phyloP scores from a whole-genome alignment of 2,329 filamentous ascomycete species.

The Fusarium sp. region DNA sequence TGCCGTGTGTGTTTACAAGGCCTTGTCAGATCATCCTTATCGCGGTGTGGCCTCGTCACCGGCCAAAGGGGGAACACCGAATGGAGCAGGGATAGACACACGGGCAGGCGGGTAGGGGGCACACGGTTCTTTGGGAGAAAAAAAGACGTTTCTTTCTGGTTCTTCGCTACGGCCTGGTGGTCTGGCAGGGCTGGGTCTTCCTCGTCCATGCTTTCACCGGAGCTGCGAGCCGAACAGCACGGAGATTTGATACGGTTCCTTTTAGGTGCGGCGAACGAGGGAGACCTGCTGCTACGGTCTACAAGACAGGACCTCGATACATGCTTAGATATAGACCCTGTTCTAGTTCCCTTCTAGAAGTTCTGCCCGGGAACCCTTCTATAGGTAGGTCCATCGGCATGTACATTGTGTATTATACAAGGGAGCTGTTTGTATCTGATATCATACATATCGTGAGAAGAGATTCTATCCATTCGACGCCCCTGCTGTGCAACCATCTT shows the following conservation, averaged over 20 bases:
- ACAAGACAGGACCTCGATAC: background rate
- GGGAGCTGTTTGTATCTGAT: conserved; percentile 8
- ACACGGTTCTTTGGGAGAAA: conserved; percentile 6
- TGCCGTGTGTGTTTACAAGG: conserved; percentile 6
- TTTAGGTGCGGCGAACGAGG: background rate
- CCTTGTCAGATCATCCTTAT: conserved; percentile 48
- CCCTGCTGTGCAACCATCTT: conserved; percentile 14
- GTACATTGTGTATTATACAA: conserved; percentile 7
- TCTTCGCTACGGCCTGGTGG: background rate
- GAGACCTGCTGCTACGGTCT: background rate
- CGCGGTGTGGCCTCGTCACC: conserved; percentile 16
- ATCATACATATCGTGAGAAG: conserved; percentile 35
- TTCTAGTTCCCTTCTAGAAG: background rate
- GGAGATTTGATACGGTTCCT: background rate
- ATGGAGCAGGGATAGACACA: conserved; percentile 22
- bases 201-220: background rate
- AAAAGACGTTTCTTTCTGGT: background rate
- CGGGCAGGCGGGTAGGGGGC: background rate
- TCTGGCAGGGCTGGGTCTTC: conserved; percentile 6
- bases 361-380: background rate
- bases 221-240: background rate
- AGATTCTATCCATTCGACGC: conserved; percentile 36
- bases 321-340: background rate
- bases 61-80: conserved; percentile 32
- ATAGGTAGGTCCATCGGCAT: background rate